phyloP scores from a whole-genome alignment of 805 yeast species.

The Candida ulmi region DNA sequence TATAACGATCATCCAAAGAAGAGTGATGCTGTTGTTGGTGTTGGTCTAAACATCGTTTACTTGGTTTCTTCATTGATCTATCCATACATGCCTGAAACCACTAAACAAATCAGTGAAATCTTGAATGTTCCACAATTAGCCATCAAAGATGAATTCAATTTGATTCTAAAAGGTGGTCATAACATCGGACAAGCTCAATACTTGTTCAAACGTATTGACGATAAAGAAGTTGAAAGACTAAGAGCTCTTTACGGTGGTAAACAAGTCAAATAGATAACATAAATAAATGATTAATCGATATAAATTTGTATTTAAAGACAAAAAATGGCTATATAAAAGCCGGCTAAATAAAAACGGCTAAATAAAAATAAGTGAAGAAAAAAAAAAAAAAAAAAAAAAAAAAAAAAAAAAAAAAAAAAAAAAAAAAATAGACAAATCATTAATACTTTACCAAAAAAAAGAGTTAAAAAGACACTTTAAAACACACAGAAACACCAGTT shows the following conservation, averaged over 20 bases:
- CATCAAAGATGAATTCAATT: conserved; percentile 70
- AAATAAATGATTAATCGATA: too few relatives aligned
- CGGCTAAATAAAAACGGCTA: neutral
- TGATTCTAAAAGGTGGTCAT: conserved; percentile 73
- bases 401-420: neutral
- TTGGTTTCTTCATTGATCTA: conserved; percentile 73
- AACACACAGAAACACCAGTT: neutral
- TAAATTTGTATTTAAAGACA: too few relatives aligned
- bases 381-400: neutral
- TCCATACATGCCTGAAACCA: conserved; percentile 89
- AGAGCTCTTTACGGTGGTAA: conserved; percentile 82
- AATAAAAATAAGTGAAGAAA: neutral
- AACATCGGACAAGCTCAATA: conserved; percentile 87
- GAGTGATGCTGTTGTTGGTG: conserved; percentile 88
- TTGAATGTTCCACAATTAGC: conserved; percentile 76
- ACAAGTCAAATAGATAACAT: conserved; percentile 28
- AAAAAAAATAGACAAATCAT: too few relatives aligned
- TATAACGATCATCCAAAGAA: conserved; percentile 70
- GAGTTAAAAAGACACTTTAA: neutral
- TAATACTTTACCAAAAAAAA: conserved; percentile 1
- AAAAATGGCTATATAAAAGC: too few relatives aligned
- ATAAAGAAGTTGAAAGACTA: conserved; percentile 82
- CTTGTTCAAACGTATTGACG: conserved; percentile 88
- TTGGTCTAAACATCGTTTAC: conserved; percentile 84
- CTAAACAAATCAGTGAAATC: conserved; percentile 64